Evolutionary conservation across 2,329 filamentous ascomycete species (phyloP).

Genomic region (Colletotrichum graminicola): DNA sequence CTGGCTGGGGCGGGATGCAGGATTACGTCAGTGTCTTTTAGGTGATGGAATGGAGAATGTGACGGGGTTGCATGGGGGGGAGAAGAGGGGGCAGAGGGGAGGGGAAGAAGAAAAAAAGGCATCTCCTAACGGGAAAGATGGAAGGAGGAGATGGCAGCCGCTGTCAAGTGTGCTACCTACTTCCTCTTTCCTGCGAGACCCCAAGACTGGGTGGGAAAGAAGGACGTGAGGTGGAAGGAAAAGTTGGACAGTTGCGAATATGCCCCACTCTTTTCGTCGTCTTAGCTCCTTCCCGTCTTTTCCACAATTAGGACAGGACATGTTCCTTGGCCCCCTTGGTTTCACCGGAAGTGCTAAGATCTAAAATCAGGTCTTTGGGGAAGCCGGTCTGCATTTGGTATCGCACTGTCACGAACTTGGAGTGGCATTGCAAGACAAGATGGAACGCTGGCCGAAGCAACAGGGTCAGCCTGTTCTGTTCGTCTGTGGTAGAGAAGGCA

Average conservation of each 20-base stretch:
- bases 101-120: too few species aligned
- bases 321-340: constrained; percentile 20
- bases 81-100: background rate
- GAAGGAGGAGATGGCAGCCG: background rate
- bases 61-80: constrained; percentile 18
- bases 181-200: background rate
- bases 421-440: constrained; percentile 26
- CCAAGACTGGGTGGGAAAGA: background rate
- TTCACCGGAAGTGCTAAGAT: constrained; percentile 25
- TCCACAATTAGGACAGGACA: constrained; percentile 29
- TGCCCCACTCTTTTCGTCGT: constrained; percentile 11
- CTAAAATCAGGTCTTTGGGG: constrained; percentile 38
- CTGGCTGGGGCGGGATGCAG: constrained; percentile 36
- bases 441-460: constrained; percentile 35
- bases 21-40: constrained; percentile 38
- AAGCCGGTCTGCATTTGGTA: background rate
- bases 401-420: constrained; percentile 3
- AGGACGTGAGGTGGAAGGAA: background rate
- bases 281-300: constrained; percentile 35
- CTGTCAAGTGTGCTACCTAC: constrained; percentile 6
- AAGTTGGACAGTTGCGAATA: constrained; percentile 5
- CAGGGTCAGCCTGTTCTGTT: constrained; percentile 13
- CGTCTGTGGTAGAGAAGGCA: background rate
- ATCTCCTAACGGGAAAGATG: too few species aligned
- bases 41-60: constrained; percentile 32